A percentile compares a stretch with the other conserved stretches of the same genome.
Evolutionary conservation across 2,329 filamentous ascomycete species (phyloP).

Genomic region (Atkinsonella hypoxylon): DNA sequence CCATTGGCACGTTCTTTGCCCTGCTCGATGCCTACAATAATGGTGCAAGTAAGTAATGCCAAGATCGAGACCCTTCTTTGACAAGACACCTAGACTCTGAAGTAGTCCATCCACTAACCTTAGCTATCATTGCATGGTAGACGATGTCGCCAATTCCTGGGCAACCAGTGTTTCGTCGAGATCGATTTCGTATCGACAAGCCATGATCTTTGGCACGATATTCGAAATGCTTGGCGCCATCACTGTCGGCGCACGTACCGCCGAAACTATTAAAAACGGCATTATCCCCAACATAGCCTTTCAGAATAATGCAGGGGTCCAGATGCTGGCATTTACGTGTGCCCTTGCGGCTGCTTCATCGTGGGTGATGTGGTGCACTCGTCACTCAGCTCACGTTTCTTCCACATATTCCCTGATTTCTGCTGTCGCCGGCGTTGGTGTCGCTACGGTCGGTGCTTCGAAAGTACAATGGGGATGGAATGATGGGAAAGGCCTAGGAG

Average conservation of each 20-base stretch:
- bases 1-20: conserved; percentile 64
- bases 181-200: conserved; percentile 55
- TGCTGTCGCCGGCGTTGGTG: conserved; percentile 55
- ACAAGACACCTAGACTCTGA: not conserved
- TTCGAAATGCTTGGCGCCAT: conserved; percentile 60
- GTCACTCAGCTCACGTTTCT: conserved; percentile 60
- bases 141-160: conserved; percentile 79
- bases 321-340: conserved; percentile 56
- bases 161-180: conserved; percentile 49
- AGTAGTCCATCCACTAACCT: not conserved
- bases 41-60: conserved; percentile 52
- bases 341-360: conserved; percentile 51
- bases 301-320: conserved; percentile 47
- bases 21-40: conserved; percentile 70
- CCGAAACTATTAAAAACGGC: conserved; percentile 69
- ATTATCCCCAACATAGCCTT: conserved; percentile 54
- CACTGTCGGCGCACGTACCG: conserved; percentile 55
- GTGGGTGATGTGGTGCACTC: conserved; percentile 75
- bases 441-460: conserved; percentile 50
- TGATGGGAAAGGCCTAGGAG: conserved; percentile 51
- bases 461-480: conserved; percentile 58
- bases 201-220: conserved; percentile 52
- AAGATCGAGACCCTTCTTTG: not conserved
- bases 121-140: conserved; percentile 22
- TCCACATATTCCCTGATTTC: conserved; percentile 63